phyloP scores from a whole-genome alignment of 2,329 filamentous ascomycete species.

The Orbilia blumenaviensis region DNA sequence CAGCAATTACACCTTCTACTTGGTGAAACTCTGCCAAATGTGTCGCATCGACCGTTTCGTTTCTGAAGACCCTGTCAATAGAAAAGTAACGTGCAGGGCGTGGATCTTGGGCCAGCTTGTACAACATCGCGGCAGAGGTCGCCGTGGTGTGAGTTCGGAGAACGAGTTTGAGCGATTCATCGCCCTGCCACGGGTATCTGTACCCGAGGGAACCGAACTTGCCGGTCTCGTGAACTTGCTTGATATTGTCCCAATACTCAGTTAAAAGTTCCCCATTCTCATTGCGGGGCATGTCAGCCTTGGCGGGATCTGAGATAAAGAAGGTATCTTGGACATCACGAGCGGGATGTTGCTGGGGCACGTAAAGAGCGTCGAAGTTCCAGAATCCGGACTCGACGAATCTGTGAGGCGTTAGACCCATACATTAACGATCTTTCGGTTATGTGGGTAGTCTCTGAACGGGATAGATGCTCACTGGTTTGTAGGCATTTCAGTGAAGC shows the following conservation, averaged over 20 bases:
- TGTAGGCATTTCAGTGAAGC: slow-evolving; percentile 98
- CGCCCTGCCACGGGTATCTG: slow-evolving; percentile 89
- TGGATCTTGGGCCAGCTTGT: slow-evolving; percentile 84
- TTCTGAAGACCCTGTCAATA: slow-evolving; percentile 97
- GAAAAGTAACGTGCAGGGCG: slow-evolving; percentile 96
- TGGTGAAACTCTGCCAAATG: slow-evolving; percentile 99
- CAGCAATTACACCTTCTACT: slow-evolving; percentile 96
- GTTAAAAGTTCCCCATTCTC: slow-evolving; percentile 74
- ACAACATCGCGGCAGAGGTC: slow-evolving; percentile 87
- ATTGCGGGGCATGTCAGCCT: slow-evolving; percentile 74
- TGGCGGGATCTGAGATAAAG: slow-evolving; percentile 89
- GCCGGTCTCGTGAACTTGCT: slow-evolving; percentile 85
- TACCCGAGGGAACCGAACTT: slow-evolving; percentile 97
- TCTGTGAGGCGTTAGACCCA: slow-evolving; percentile 59
- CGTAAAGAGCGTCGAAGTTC: slow-evolving; percentile 97
- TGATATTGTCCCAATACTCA: slow-evolving; percentile 86
- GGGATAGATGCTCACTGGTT: slow-evolving; percentile 67
- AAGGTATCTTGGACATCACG: slow-evolving; percentile 98
- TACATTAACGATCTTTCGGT: not conserved
- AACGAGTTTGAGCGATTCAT: slow-evolving; percentile 86
- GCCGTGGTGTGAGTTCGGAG: slow-evolving; percentile 96
- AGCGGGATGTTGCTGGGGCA: slow-evolving; percentile 96
- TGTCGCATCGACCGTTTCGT: slow-evolving; percentile 95
- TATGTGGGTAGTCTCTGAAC: not conserved
- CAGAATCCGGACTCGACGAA: slow-evolving; percentile 98